Percentiles rank a stretch among this genome's conserved stretches.
phyloP scores from a whole-genome alignment of 2,329 filamentous ascomycete species.

The Diaporthe citriasiana region DNA sequence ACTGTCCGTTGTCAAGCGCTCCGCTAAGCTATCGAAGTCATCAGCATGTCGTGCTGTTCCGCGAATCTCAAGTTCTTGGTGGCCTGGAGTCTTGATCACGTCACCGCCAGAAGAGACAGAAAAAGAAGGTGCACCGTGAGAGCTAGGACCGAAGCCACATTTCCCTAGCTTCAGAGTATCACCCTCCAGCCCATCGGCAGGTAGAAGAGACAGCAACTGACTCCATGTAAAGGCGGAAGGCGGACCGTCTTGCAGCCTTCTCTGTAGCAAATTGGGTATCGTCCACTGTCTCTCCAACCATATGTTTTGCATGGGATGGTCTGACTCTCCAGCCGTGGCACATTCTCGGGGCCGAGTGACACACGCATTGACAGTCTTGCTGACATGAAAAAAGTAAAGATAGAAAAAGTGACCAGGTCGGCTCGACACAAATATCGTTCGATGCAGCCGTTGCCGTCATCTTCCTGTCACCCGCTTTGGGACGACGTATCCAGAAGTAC shows the following conservation, averaged over 20 bases:
- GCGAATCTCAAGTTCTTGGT: conserved; percentile 28
- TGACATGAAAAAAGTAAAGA: conserved; percentile 31
- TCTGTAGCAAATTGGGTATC: conserved; percentile 47
- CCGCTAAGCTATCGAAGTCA: conserved; percentile 4
- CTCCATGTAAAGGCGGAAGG: conserved; percentile 52
- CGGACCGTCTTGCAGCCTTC: conserved; percentile 54
- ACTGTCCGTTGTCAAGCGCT: background rate
- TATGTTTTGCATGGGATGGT: conserved; percentile 41
- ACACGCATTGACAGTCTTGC: conserved; percentile 34
- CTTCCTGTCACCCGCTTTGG: conserved; percentile 30
- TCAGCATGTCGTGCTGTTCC: conserved; percentile 32
- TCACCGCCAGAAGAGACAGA: conserved; percentile 21
- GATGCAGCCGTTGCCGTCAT: conserved; percentile 33
- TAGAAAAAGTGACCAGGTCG: conserved; percentile 28
- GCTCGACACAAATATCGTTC: conserved; percentile 26
- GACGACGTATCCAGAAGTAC: conserved; percentile 27
- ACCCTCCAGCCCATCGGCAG: conserved; percentile 30
- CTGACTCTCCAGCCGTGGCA: conserved; percentile 38
- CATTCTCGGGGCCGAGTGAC: conserved; percentile 35
- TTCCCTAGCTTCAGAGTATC: conserved; percentile 23
- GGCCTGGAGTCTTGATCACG: conserved; percentile 14
- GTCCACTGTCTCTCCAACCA: conserved; percentile 24
- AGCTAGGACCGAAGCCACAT: conserved; percentile 36
- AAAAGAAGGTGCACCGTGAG: conserved; percentile 27
- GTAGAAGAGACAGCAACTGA: conserved; percentile 31